phyloP scores from a whole-genome alignment of 345 rosid genomes.

The Gossypium australe region DNA sequence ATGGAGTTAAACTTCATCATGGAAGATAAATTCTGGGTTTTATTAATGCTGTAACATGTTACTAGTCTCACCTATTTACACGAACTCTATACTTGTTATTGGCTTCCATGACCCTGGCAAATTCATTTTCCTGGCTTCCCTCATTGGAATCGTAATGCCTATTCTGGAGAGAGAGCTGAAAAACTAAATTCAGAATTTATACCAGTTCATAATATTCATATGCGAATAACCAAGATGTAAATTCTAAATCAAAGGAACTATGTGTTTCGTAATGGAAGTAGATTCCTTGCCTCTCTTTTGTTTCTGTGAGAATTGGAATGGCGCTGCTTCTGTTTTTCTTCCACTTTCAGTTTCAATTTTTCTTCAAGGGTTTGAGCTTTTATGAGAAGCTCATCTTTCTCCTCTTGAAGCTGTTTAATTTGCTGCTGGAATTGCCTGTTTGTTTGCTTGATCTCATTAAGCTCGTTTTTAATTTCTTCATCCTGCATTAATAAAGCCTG shows the following conservation, averaged over 20 bases:
- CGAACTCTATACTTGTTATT: conserved; percentile 25
- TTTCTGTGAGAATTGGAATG: conserved; percentile 11
- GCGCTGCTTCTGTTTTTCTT: conserved; percentile 25
- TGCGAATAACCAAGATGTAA: neutral
- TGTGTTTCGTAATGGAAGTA: neutral
- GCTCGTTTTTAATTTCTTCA: conserved; percentile 33
- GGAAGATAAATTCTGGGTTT: neutral
- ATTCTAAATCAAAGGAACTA: neutral
- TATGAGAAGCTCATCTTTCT: conserved; percentile 24
- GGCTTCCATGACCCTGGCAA: conserved; percentile 25
- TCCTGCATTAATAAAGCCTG: conserved; percentile 25
- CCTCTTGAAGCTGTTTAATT: conserved; percentile 39
- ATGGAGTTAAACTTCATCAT: neutral
- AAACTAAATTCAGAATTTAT: neutral
- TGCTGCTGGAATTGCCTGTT: conserved; percentile 37
- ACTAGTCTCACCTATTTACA: conserved; percentile 26
- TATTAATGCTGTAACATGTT: neutral
- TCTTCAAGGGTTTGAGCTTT: conserved; percentile 39
- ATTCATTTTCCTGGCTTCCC: conserved; percentile 26
- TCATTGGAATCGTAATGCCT: conserved; percentile 8
- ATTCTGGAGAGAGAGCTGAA: conserved; percentile 17
- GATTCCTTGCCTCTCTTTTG: conserved; percentile 24
- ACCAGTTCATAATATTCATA: neutral
- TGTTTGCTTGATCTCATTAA: conserved; percentile 29
- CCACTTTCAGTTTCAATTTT: conserved; percentile 29